phyloP scores from a whole-genome alignment of 2,329 filamentous ascomycete genomes.

The Trichoderma arundinaceum region DNA sequence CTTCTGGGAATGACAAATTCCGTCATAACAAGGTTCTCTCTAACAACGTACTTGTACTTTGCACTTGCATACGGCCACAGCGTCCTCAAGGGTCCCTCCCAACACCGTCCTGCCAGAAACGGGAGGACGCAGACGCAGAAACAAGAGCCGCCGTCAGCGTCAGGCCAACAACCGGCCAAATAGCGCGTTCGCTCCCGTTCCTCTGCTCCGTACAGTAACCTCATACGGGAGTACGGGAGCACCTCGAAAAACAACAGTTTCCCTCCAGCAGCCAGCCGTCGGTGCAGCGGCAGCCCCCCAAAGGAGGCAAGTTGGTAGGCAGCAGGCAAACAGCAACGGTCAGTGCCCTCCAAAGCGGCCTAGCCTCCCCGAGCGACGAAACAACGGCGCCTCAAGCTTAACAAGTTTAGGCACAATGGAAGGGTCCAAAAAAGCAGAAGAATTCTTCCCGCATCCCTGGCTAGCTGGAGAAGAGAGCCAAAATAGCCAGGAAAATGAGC shows the following conservation, averaged over 20 bases:
- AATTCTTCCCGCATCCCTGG: slow-evolving; percentile 17
- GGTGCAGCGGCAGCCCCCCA: not conserved
- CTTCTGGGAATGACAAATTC: not conserved
- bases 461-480: not conserved
- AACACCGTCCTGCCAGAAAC: not conserved
- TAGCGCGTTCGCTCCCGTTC: no score
- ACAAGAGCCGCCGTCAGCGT: not conserved
- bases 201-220: no score
- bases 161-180: no score
- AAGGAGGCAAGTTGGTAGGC: not conserved
- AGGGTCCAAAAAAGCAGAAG: not conserved
- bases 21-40: no score
- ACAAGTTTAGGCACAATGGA: slow-evolving; percentile 22
- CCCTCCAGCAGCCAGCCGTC: no score
- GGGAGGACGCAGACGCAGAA: not conserved
- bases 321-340: not conserved
- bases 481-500: not conserved
- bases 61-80: no score
- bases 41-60: no score
- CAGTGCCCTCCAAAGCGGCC: not conserved
- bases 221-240: no score
- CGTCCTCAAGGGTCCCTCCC: not conserved
- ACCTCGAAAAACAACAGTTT: no score
- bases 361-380: slow-evolving; percentile 9
- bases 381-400: slow-evolving; percentile 3